phyloP scores from a whole-genome alignment of 345 rosid species.

The Tarenaya hassleriana region DNA sequence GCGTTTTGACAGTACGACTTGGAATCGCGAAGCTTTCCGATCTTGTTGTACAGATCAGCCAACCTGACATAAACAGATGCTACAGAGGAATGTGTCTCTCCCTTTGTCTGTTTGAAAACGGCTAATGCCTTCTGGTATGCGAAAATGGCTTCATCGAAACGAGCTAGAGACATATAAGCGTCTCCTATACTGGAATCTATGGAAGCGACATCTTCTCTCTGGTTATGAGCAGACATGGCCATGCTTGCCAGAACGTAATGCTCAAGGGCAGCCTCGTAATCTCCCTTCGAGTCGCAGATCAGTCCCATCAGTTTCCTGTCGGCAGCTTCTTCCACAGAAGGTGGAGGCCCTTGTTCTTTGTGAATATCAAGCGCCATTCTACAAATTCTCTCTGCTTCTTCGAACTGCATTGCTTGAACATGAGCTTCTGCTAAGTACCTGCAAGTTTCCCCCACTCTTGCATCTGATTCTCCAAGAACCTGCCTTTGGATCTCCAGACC shows the following conservation, averaged over 20 bases:
- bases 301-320: constrained; percentile 89
- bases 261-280: constrained; percentile 78
- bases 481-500: constrained; percentile 93
- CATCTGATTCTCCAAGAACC: constrained; percentile 70
- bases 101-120: constrained; percentile 63
- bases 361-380: constrained; percentile 72
- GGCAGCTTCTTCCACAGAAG: constrained; percentile 76
- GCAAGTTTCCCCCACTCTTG: constrained; percentile 75
- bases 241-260: constrained; percentile 80
- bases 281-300: constrained; percentile 67
- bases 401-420: constrained; percentile 77
- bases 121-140: constrained; percentile 84
- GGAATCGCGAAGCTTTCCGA: constrained; percentile 73
- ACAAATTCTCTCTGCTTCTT: constrained; percentile 78
- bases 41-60: constrained; percentile 78
- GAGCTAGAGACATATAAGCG: constrained; percentile 69
- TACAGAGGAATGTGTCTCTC: constrained; percentile 75
- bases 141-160: constrained; percentile 81
- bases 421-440: constrained; percentile 83
- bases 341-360: constrained; percentile 46
- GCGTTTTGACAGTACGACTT: constrained; percentile 82
- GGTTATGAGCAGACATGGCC: constrained; percentile 71
- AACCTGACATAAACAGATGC: constrained; percentile 81
- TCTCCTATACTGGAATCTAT: constrained; percentile 92
- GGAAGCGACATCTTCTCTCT: constrained; percentile 61